Evolutionary conservation across 2,329 filamentous ascomycete genomes (phyloP), one percentile per base, ranked within the genome.

Genomic region (Monilinia aucupariae): DNA sequence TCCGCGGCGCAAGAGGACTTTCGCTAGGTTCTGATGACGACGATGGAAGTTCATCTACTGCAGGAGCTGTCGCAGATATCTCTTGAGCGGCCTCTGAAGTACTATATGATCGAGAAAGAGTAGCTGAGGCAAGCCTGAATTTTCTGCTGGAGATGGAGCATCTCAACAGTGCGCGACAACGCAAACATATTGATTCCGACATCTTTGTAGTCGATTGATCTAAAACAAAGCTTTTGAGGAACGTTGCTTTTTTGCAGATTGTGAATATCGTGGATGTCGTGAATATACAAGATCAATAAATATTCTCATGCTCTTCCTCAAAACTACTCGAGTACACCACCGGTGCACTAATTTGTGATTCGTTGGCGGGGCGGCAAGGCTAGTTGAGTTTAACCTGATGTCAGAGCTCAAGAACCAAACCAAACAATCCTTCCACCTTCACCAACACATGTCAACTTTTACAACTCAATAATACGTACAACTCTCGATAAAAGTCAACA

Each of bases 391-490:
- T 15, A 43, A 20, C 17, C 37, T 32, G 25, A 34, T 58, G 54
- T 58, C 54, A 58, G 54, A 58, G 41, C 54, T 45, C 25, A 25
- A 56, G 27, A 20, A 22, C 20, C n/a, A n/a, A 22, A 47, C n/a
- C n/a, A 62, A 59, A 58, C 52, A 39, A 43, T 45, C 49, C 48
- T 52, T 59, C 34, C 52, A 54, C 45, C 45, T 47, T 47, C 27
- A 43, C 61, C n/a, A 59, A 63, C 60, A 62, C 41, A 65, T 48
- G 49, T 34, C 50, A 65, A 52, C 62, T 62, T 45, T 54, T 53
- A 49, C 81, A 3, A 81, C 81, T 34, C 85, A 69, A 72, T 80
- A 83, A 74, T 81, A 85, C 2, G 13, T 55, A 85, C 79, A 22
- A 85, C 81, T 62, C 82, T 77, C 43, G 13, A 22, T 34, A 37